Evolutionary conservation across 345 rosid species (phyloP), one percentile per base, ranked within the genome.

Genomic region (Gynandropsis gynandra): DNA sequence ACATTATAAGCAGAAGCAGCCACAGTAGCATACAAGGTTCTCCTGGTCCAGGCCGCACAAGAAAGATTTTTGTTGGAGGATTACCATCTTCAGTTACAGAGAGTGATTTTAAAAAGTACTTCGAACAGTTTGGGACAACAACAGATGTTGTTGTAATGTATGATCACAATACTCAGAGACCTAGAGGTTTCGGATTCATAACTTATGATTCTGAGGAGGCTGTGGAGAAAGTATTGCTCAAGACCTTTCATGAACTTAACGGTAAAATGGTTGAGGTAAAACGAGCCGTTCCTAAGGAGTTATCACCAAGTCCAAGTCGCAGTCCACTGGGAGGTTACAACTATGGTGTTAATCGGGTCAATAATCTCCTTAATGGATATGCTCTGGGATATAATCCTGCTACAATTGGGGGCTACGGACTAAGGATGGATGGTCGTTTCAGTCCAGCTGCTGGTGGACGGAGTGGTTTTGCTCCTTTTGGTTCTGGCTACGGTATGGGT

Each of bases 211-310:
- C 80, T 2, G 96, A 92, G 72, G 98, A 92, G 47, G 88, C 98
- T 0, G 95, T 92, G 56, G 96, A 92, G 18, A 68, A 75, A 62
- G 98, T 85, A 48, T 71, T 92, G 72, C 80, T 74, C 64, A 85
- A 74, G 63, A 92, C 85, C 16, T 92, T 87, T 64, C 98, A 92
- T 40, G 98, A 92, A 66, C 93, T 92, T 32, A 92, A 92, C 42
- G 96, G 96, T 55, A 92, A 92, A 74, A 79, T 85, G 96, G 96
- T 92, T 37, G 98, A 92, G 79, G 98, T 92, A 47, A 92, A 92
- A 79, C 78, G 82, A 69, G 98, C 96, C 41, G 95, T 92, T 52
- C 98, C 96, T 17, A 92, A 87, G 70, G 98, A 92, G 72, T 74
- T 75, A 19, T 85, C 96, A 10, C 88, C 86, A 2, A 80, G 85